A percentile compares a stretch with the other conserved stretches of the same genome.
These are phyloP conservation scores for Kazachstania sp. DNA, from an alignment of 1,139 yeast genomes.

Conservation along the genomic window DNA sequence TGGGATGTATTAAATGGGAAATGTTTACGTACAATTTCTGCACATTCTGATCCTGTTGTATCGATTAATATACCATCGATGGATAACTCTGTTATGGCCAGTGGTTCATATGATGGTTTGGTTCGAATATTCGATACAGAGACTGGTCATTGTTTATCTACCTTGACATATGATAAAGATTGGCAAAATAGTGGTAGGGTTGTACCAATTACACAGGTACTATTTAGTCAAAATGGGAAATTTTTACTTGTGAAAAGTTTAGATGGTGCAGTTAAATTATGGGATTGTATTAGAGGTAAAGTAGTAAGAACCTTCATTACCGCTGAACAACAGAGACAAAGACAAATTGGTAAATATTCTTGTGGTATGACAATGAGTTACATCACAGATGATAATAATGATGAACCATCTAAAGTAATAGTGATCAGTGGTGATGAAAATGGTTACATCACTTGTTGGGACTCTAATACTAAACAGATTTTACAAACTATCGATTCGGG, in stretches of 20 bases:
- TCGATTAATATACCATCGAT: conserved; percentile 57
- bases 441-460: conserved; percentile 62
- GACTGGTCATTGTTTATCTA: conserved; percentile 85
- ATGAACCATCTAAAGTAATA: conserved; percentile 12
- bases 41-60: conserved; percentile 88
- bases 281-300: conserved; percentile 74
- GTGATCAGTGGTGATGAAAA: conserved; percentile 58
- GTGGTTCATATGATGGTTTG: conserved; percentile 87
- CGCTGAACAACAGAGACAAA: too few relatives aligned
- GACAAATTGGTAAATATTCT: conserved; percentile 14
- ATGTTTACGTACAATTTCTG: conserved; percentile 72
- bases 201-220: conserved; percentile 67
- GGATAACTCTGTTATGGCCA: conserved; percentile 76
- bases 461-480: conserved; percentile 57
- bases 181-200: conserved; percentile 52
- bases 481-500: conserved; percentile 31
- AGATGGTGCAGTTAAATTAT: conserved; percentile 68
- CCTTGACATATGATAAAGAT: conserved; percentile 64
- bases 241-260: conserved; percentile 70
- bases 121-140: conserved; percentile 79
- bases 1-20: conserved; percentile 80
- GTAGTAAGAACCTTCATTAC: conserved; percentile 63
- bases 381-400: not conserved
- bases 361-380: conserved; percentile 36
- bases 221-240: conserved; percentile 74